These are phyloP conservation scores for Rubia balearica DNA, from an alignment of 305 asterid species.

Conservation along the genomic window DNA sequence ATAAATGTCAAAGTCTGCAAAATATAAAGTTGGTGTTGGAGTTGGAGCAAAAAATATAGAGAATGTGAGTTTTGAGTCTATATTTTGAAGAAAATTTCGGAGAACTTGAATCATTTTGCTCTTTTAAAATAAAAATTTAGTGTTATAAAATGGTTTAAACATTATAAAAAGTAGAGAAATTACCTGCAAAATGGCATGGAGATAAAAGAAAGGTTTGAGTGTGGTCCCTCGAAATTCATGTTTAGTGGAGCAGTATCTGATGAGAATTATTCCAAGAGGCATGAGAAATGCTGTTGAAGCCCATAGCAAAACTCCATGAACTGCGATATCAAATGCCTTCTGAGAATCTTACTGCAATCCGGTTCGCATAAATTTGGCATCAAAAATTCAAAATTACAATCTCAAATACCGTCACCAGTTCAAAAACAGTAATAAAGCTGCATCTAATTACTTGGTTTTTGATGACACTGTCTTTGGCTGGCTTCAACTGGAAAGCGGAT, in stretches of 20 bases:
- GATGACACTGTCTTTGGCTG: slow-evolving; percentile 18
- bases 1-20: too few species aligned
- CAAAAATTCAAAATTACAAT: not conserved
- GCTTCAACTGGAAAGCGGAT: slow-evolving; percentile 16
- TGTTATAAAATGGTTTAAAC: not conserved
- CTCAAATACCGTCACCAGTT: not conserved
- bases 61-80: too few species aligned
- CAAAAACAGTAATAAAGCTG: not conserved
- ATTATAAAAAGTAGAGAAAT: not conserved
- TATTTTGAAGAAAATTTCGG: too few species aligned
- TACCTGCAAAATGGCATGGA: slow-evolving; percentile 72
- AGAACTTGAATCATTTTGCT: too few species aligned
- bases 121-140: too few species aligned
- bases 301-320: slow-evolving; percentile 75
- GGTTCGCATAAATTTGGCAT: too few species aligned
- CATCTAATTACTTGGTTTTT: slow-evolving; percentile 31
- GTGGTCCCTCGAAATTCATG: slow-evolving; percentile 29
- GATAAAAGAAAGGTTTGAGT: slow-evolving; percentile 42
- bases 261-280: slow-evolving; percentile 62
- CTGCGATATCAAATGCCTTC: slow-evolving; percentile 38
- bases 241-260: slow-evolving; percentile 40
- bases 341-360: too few species aligned
- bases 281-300: slow-evolving; percentile 69
- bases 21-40: too few species aligned
- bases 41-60: too few species aligned